Conservation (phyloP, 2,329 filamentous ascomycete genomes). For the Huntiella bhutanensis region DNA sequence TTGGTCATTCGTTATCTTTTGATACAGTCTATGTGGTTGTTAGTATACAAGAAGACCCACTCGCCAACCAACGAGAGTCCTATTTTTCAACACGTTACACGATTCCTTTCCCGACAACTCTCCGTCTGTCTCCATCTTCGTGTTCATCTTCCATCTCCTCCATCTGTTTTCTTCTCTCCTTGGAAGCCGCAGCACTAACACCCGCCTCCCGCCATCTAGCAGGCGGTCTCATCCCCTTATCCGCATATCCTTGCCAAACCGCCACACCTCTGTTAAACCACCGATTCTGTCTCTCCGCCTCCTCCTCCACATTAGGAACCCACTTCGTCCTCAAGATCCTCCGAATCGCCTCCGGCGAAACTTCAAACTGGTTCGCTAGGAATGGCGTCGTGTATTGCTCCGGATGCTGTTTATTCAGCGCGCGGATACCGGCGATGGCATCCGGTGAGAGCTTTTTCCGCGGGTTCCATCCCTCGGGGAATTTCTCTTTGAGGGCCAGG, state of each 20-base stretch:
- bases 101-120: not conserved
- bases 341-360: constrained; percentile 74
- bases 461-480: constrained; percentile 64
- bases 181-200: constrained; percentile 16
- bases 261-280: constrained; percentile 42
- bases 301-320: constrained; percentile 38
- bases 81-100: not conserved
- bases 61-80: not conserved
- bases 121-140: not conserved
- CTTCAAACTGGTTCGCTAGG: constrained; percentile 60
- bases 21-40: not conserved
- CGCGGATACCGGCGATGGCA: constrained; percentile 73
- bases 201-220: constrained; percentile 39
- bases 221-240: constrained; percentile 42
- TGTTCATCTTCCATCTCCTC: not conserved
- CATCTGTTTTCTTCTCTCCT: constrained; percentile 3
- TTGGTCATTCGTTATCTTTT: constrained; percentile 2
- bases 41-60: not conserved
- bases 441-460: constrained; percentile 80
- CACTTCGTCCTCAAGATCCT: constrained; percentile 71
- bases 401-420: constrained; percentile 60
- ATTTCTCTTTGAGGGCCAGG: constrained; percentile 53
- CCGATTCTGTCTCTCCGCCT: constrained; percentile 35
- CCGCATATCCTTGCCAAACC: constrained; percentile 41
- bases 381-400: constrained; percentile 54